Base-by-base conservation (phyloP, 345 rosid species). In the Draba incana region DNA sequence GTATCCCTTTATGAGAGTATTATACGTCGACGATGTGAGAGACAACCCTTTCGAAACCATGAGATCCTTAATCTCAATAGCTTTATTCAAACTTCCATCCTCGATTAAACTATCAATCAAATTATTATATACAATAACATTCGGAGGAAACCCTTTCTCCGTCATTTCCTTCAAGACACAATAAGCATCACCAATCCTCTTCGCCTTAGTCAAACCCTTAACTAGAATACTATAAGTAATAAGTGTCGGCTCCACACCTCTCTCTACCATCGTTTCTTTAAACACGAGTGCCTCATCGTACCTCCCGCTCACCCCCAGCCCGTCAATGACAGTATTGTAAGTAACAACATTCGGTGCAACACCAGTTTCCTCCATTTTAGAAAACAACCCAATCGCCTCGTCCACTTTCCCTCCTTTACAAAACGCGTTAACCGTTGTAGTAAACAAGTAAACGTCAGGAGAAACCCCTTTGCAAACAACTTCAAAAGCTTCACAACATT, bases 371-470 rank as follows among this genome's bases (percentile, higher is more conserved):
- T 81, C 84, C 96, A 91, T 88, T 53, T 71, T 75, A 0, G 73
- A 49, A 58, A 88, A 86, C 69, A 91, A 69, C 8, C 15, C 55
- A 44, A 84, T 8, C 0, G 91, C 91, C 64, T 82, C 81, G 33
- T 75, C 87, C 12, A 84, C 71, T 70, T 80, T 83, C 38, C 83
- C 85, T 73, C 83, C 79, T 75, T 84, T 86, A 54, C 84, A 88
- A 47, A 83, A 83, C 28, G 88, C 91, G 78, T 81, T 85, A 33
- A 88, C 72, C 7, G 75, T 81, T 10, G 83, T 84, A 50, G 86
- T 91, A 57, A 81, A 88, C 83, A 84, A 75, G 79, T 81, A 85
- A 56, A 88, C 91, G 71, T 91, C 96, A 0, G 78, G 89, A 67
- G 64, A 55, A 66, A 85, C 45, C 13, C 82, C 81, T n/a, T 25